Evolutionary conservation across 331 rosid genomes (phyloP), one percentile per base, ranked within the genome.

Genomic region (Spiraea crenata): DNA sequence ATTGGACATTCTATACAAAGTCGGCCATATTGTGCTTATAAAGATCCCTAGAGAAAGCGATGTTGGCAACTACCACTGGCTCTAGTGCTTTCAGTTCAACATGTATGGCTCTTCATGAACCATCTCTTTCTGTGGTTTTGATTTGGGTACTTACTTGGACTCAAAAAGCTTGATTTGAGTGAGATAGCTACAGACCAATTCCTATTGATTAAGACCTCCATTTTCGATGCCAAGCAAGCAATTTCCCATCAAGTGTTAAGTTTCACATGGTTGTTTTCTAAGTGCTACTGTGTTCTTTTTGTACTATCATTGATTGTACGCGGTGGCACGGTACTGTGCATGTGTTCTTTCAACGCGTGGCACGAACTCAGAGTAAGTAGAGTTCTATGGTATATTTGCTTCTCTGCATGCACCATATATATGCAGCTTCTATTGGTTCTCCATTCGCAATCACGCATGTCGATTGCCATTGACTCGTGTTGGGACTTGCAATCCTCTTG

Each of bases 241-340:
- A 6, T 42, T 42, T 42, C 46, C 9, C 46, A 42, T 42, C 46
- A 42, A 42, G 16, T 31, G 67, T 55, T 54, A 55, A 45, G 31
- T 46, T 56, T 57, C 62, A 54, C 81, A 56, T 63, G 72, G 66
- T 14, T n/a, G 13, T 50, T 16, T 40, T 66, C 34, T 20, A 49
- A 48, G 44, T 7, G 14, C 9, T 69, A 7, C 35, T 1, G 15
- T 19, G 17, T 12, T 60, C n/a, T 12, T n/a, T 20, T 46, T 4
- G 61, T 19, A 17, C 49, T 2, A 1, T 40, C 35, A 17, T 7
- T 5, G n/a, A 69, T 25, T 39, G 25, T 57, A 65, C 34, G 44
- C 11, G 34, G 19, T 9, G 66, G 52, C 44, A 40, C 49, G 41
- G 35, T 25, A 11, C 63, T 49, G 56, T 50, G 17, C 7, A 14